Evolutionary conservation across 2,329 filamentous ascomycete genomes (phyloP).

Genomic region (Tolypocladium ovalisporum): DNA sequence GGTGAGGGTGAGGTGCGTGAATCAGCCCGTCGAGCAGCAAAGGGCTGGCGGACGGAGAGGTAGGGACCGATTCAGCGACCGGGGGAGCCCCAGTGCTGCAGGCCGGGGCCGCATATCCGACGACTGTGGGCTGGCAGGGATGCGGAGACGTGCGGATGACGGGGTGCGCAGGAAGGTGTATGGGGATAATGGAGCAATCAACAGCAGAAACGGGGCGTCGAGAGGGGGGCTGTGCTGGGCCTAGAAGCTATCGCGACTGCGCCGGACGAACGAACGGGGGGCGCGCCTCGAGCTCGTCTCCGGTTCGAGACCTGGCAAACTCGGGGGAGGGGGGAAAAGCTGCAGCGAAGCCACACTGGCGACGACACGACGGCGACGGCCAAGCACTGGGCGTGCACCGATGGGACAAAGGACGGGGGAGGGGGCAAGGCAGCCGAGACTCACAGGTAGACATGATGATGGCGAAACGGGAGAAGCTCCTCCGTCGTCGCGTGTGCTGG

Average conservation of each 20-base stretch:
- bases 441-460: not conserved
- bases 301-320: not conserved
- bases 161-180: not conserved
- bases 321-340: not conserved
- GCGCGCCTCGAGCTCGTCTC: not conserved
- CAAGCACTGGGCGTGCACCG: not conserved
- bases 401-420: not conserved
- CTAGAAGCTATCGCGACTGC: not conserved
- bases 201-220: not conserved
- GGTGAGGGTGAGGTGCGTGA: not conserved
- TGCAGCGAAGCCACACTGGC: not conserved
- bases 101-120: not conserved
- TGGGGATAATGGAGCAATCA: no score
- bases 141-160: not conserved
- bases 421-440: not conserved
- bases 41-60: not conserved
- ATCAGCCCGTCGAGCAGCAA: not conserved
- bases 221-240: not conserved
- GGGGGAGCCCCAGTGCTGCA: not conserved
- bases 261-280: not conserved
- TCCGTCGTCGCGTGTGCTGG: not conserved
- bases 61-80: not conserved
- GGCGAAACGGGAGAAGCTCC: not conserved
- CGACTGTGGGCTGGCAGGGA: not conserved
- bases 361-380: not conserved